These are phyloP conservation scores for Metschnikowia noctiluminum DNA, from an alignment of 805 yeast species.

Conservation along the genomic window DNA sequence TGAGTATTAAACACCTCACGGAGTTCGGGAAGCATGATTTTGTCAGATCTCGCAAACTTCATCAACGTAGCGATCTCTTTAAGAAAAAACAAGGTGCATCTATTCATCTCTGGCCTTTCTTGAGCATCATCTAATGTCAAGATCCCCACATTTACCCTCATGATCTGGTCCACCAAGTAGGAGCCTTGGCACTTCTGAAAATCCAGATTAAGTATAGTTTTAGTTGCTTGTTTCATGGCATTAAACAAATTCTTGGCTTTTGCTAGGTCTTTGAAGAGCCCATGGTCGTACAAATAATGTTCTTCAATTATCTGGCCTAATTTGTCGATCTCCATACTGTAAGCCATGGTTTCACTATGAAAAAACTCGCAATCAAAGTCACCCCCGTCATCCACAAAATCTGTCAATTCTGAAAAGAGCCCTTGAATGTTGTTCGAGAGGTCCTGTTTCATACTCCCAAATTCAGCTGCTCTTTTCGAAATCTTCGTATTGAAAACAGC, in stretches of 20 bases:
- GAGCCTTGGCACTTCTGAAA: neutral
- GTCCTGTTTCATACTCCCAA: neutral
- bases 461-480: neutral
- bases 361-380: neutral
- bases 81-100: neutral
- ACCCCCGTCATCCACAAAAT: neutral
- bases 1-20: neutral
- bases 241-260: neutral
- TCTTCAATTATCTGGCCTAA: neutral
- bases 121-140: neutral
- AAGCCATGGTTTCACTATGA: neutral
- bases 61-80: neutral
- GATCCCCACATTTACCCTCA: neutral
- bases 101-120: neutral
- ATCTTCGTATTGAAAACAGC: too few relatives aligned
- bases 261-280: neutral
- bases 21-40: neutral
- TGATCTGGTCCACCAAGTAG: neutral
- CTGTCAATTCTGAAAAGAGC: neutral
- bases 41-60: neutral
- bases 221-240: neutral
- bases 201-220: neutral
- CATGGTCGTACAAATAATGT: neutral
- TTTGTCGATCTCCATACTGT: neutral
- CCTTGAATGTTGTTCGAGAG: neutral